Percentiles rank a stretch among this genome's conserved stretches.
These are phyloP conservation scores for Pythium brachiatum DNA, from an alignment of 352 stramenopile genomes.

Conservation along the genomic window DNA sequence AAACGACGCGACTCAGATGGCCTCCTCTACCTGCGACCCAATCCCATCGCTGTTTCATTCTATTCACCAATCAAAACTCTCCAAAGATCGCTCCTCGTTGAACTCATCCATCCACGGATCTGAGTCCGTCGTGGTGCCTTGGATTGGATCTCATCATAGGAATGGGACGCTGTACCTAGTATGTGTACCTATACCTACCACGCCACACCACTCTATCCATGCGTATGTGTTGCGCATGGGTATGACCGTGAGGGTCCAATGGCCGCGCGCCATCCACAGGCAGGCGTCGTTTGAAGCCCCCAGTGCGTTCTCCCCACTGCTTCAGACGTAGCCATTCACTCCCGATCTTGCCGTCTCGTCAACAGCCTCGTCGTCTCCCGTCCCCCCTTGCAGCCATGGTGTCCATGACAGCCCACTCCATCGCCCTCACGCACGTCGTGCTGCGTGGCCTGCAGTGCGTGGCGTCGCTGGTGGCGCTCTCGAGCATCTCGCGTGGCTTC, in stretches of 20 bases:
- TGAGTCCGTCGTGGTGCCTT: not conserved
- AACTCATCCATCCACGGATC: not conserved
- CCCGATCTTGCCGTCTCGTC: slow-evolving; percentile 2
- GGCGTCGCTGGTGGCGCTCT: slow-evolving; percentile 9
- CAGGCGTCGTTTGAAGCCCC: not conserved
- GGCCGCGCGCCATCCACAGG: not conserved
- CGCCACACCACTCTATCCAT: too few relatives aligned
- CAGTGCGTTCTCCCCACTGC: not conserved
- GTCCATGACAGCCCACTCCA: slow-evolving; percentile 8
- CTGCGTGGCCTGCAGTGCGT: slow-evolving; percentile 18
- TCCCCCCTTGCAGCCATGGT: slow-evolving; percentile 1
- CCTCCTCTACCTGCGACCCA: not conserved
- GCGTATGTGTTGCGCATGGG: too few relatives aligned
- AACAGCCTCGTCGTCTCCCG: not conserved
- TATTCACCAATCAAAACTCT: not conserved
- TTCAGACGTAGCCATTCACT: not conserved
- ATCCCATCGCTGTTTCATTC: not conserved
- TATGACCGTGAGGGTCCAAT: not conserved
- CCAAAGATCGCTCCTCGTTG: not conserved
- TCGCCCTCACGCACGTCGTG: slow-evolving; percentile 13
- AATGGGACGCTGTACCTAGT: not conserved
- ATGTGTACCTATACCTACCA: too few relatives aligned
- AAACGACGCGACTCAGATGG: not conserved
- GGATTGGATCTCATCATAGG: not conserved
- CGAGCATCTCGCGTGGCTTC: slow-evolving; percentile 10